phyloP scores from a whole-genome alignment of 2,329 filamentous ascomycete genomes.

The Phialophora macrospora region DNA sequence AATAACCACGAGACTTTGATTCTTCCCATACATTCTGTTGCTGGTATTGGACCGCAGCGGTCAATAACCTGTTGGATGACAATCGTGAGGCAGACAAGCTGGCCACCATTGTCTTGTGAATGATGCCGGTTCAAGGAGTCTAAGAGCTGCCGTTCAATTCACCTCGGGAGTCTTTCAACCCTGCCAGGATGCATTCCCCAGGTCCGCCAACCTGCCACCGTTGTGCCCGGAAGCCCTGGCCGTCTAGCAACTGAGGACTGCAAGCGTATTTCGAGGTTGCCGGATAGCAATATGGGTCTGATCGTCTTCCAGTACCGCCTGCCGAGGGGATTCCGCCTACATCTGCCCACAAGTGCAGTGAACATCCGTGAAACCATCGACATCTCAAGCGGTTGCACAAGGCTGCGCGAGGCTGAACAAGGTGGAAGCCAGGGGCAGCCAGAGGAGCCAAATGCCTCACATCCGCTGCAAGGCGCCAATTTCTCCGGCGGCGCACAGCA shows the following conservation, averaged over 20 bases:
- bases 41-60: not conserved
- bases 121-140: not conserved
- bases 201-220: too few relatives aligned
- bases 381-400: not conserved
- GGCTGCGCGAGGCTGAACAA: not conserved
- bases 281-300: too few relatives aligned
- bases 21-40: not conserved
- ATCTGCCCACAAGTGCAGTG: too few relatives aligned
- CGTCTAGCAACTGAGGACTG: too few relatives aligned
- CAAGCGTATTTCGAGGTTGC: too few relatives aligned
- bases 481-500: constrained; percentile 6
- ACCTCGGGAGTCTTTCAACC: not conserved
- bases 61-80: not conserved
- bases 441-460: not conserved
- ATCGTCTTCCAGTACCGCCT: too few relatives aligned
- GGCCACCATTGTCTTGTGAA: not conserved
- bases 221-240: too few relatives aligned
- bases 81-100: too few relatives aligned
- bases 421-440: not conserved
- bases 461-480: not conserved
- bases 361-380: too few relatives aligned
- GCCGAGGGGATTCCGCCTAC: too few relatives aligned
- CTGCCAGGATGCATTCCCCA: too few relatives aligned
- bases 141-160: not conserved
- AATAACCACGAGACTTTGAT: not conserved